Conservation (phyloP, 306 rosid species). For the Psophocarpus tetragonolobus region DNA sequence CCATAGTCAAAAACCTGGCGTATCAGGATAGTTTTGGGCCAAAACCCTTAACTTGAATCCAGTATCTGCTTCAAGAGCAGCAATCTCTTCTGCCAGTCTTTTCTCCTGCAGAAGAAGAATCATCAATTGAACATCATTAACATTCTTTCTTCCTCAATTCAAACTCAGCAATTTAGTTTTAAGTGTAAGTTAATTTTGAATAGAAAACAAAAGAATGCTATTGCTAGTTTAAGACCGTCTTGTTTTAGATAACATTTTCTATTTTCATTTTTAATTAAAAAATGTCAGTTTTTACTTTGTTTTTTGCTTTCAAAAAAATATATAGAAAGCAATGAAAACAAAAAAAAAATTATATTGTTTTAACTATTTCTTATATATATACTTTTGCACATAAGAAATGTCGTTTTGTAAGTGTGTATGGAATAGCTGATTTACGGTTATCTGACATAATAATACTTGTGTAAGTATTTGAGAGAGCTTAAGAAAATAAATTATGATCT, state of each 20-base stretch:
- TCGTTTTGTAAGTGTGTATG: no score
- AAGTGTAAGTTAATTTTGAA: not conserved
- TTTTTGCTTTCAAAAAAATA: no score
- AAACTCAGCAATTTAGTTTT: not conserved
- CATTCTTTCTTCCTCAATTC: constrained; percentile 10
- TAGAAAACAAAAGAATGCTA: not conserved
- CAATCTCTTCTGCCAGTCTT: constrained; percentile 74
- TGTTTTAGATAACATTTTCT: not conserved
- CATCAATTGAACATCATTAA: constrained; percentile 17
- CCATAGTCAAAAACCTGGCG: constrained; percentile 62
- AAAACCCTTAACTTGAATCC: constrained; percentile 89
- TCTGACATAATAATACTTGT: no score
- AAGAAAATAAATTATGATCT: no score
- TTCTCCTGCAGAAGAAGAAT: constrained; percentile 64
- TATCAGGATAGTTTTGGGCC: constrained; percentile 93
- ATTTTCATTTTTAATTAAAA: not conserved
- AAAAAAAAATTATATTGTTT: no score
- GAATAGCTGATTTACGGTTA: no score
- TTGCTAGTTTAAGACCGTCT: not conserved
- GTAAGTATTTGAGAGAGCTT: no score
- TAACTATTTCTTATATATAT: no score
- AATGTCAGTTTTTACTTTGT: no score
- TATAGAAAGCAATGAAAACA: no score
- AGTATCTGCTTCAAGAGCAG: constrained; percentile 68
- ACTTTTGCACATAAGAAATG: no score